A percentile compares a stretch with the other conserved stretches of the same genome.
Conservation (phyloP, 768 basidiomycete genomes). For the Phylloporus arenicola region DNA sequence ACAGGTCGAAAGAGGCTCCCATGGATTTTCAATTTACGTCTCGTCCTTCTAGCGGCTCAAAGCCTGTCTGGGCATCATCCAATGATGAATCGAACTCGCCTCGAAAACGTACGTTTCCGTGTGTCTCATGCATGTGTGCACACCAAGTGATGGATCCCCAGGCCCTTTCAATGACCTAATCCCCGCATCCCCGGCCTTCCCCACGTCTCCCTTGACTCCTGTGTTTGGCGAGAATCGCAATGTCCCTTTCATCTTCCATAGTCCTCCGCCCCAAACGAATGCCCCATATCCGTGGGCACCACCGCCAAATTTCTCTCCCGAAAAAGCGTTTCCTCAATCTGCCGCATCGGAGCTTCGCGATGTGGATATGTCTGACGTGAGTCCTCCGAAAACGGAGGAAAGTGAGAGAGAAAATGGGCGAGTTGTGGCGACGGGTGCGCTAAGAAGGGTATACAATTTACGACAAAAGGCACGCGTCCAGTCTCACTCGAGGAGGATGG, state of each 20-base stretch:
- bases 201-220: constrained; percentile 36
- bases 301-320: constrained; percentile 52
- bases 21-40: constrained; percentile 89
- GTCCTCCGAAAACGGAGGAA: constrained; percentile 50
- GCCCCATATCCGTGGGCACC: constrained; percentile 60
- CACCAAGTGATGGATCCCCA: constrained; percentile 30
- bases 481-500: constrained; percentile 17
- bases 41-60: constrained; percentile 45
- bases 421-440: constrained; percentile 56
- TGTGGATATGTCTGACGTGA: constrained; percentile 71
- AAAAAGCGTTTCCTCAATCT: constrained; percentile 52
- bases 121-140: constrained; percentile 18
- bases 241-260: constrained; percentile 70
- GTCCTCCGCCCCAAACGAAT: constrained; percentile 40
- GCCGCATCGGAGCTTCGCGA: constrained; percentile 49
- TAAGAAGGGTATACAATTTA: constrained; percentile 60
- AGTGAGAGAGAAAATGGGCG: constrained; percentile 38
- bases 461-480: constrained; percentile 45
- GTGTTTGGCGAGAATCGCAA: constrained; percentile 61
- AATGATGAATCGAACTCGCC: constrained; percentile 48
- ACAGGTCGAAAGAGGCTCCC: constrained; percentile 70
- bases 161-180: constrained; percentile 43
- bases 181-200: constrained; percentile 32
- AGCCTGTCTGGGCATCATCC: constrained; percentile 52
- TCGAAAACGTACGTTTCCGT: constrained; percentile 59